Conservation (phyloP, 2,329 filamentous ascomycete genomes). For the Colletotrichum higginsianum region DNA sequence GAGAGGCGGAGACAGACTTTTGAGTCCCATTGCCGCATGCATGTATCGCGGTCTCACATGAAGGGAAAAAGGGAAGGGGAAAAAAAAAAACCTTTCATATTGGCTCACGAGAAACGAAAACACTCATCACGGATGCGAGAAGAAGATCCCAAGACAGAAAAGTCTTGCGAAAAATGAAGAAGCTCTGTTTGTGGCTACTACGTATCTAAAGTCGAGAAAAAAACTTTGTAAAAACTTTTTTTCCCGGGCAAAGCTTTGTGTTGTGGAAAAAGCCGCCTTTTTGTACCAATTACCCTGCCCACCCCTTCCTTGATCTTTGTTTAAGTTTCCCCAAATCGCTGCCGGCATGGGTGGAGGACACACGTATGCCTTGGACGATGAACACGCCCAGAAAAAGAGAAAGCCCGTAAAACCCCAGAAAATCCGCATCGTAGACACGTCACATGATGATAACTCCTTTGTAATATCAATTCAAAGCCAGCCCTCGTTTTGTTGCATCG, state of each 20-base stretch:
- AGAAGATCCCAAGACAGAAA: neutral
- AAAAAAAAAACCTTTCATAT: too few species aligned
- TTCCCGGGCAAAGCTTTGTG: neutral
- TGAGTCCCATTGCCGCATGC: neutral
- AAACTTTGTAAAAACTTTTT: slow-evolving; percentile 27
- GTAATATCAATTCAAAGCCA: slow-evolving; percentile 23
- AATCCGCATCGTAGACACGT: slow-evolving; percentile 37
- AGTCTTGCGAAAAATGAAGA: slow-evolving; percentile 9
- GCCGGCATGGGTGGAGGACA: slow-evolving; percentile 4
- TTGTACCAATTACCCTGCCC: slow-evolving; percentile 6
- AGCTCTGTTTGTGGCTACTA: slow-evolving; percentile 7
- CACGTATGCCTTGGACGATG: neutral
- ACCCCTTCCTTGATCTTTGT: slow-evolving; percentile 7
- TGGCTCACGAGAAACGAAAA: neutral
- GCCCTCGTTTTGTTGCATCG: neutral
- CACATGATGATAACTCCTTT: slow-evolving; percentile 35
- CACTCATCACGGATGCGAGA: too few species aligned
- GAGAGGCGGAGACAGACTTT: slow-evolving; percentile 40
- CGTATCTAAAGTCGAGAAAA: slow-evolving; percentile 8
- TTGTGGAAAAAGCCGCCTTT: slow-evolving; percentile 15
- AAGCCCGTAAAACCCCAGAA: neutral
- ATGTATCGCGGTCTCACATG: neutral
- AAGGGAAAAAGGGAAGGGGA: neutral
- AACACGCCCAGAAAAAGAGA: slow-evolving; percentile 16
- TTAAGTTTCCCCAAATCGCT: slow-evolving; percentile 23